These are phyloP conservation scores for Danielozyma ontarioensis DNA, from an alignment of 805 yeast genomes.

Conservation along the genomic window DNA sequence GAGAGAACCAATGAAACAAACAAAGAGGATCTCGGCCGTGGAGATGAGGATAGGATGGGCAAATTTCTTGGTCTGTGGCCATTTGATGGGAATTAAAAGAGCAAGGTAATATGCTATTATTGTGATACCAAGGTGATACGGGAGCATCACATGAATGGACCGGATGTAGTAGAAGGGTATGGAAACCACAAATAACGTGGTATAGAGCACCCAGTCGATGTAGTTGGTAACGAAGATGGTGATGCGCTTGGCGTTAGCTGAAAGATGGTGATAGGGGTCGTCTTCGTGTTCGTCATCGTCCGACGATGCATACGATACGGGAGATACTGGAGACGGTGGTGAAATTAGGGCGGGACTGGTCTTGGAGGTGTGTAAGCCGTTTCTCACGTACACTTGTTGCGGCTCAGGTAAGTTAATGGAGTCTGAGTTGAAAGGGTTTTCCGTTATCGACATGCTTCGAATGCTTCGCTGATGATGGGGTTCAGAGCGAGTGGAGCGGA, in stretches of 20 bases:
- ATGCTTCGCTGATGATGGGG: constrained; percentile 4
- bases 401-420: neutral
- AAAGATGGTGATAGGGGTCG: neutral
- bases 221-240: constrained; percentile 36
- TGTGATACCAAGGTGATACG: constrained; percentile 58
- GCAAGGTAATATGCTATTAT: constrained; percentile 52
- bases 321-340: too few relatives aligned
- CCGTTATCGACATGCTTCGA: constrained; percentile 5
- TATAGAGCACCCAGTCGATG: constrained; percentile 54
- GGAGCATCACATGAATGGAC: constrained; percentile 47
- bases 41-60: constrained; percentile 71
- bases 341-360: neutral
- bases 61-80: constrained; percentile 44
- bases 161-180: constrained; percentile 54
- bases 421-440: constrained; percentile 13
- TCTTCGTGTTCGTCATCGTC: neutral
- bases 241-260: constrained; percentile 15
- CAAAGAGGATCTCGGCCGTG: constrained; percentile 58
- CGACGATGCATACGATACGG: neutral
- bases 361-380: neutral
- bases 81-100: constrained; percentile 37
- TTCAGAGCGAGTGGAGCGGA: constrained; percentile 12
- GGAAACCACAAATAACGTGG: constrained; percentile 46
- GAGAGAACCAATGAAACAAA: constrained; percentile 55
- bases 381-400: neutral